Base-by-base conservation (phyloP, 352 stramenopile genomes). In the Globisporangium irregulare region DNA sequence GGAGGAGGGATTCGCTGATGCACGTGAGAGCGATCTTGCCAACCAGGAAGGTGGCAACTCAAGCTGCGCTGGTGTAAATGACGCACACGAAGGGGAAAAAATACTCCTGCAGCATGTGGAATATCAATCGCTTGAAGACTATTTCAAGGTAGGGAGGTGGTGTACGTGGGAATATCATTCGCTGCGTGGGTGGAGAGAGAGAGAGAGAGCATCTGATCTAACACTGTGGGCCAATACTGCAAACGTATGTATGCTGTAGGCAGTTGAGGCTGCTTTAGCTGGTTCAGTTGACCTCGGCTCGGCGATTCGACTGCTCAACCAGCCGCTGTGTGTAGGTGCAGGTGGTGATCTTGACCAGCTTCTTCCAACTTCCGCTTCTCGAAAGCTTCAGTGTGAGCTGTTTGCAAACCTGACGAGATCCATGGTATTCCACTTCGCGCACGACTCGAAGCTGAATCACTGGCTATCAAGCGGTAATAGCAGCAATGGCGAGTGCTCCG, bases 1-100 rank as follows among this genome's bases (percentile, higher is more conserved):
- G n/a, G 38, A 56, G 20, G 27, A 58, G 15, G 34, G 15, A 18
- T 68, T 73, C 41, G 41, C 24, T 1, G 46, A 73, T 32, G 55
- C 57, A 14, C 12, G 2, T 7, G 64, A 70, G 56, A 27, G 41
- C 29, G 15, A 4, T 7, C 43, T 20, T 51, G 9, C 9, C 32
- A 38, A 54, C 50, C 25, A 53, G 8, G 10, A 27, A 6, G 3
- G 2, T n/a, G 34, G 15, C 54, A 34, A 15, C 6, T 2, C 24
- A 29, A 6, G 15, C 7, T 14, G 1, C 59, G 20, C 14, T n/a
- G 15, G 4, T 3, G 24, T 14, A 10, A 32, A 7, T 14, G 60
- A 12, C 10, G 10, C 9, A 32, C 56, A 3, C 32, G 38, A 46
- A 14, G 4, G 38, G 12, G 4, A 57, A 10, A 14, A 32, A 12